Percentiles rank a stretch among this genome's conserved stretches.
These are phyloP conservation scores for Sordaria brevicollis DNA, from an alignment of 495 filamentous ascomycete genomes.

Conservation along the genomic window DNA sequence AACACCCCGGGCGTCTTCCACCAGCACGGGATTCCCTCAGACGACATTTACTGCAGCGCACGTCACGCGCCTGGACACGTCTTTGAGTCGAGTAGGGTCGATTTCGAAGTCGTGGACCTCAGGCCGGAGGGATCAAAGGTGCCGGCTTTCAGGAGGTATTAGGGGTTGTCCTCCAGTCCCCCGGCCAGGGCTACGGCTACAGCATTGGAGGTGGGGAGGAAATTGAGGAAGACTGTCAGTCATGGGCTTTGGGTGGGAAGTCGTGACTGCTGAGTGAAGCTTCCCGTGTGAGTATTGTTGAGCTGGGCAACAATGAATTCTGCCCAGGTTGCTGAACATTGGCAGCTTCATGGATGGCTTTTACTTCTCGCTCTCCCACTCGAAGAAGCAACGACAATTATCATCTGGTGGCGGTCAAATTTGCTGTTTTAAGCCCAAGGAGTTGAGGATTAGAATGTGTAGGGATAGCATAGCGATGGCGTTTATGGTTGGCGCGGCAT, in stretches of 20 bases:
- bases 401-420: too few relatives aligned
- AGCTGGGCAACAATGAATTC: not conserved
- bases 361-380: too few relatives aligned
- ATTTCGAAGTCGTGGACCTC: constrained; percentile 18
- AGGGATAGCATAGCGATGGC: not conserved
- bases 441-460: not conserved
- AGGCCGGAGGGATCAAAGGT: constrained; percentile 1
- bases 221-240: not conserved
- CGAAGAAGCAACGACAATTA: too few relatives aligned
- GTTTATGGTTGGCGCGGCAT: not conserved
- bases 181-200: not conserved
- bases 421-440: not conserved
- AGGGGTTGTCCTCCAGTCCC: not conserved
- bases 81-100: constrained; percentile 40
- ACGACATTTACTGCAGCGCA: constrained; percentile 77
- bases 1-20: constrained; percentile 72
- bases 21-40: constrained; percentile 33
- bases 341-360: not conserved
- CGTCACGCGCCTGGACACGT: constrained; percentile 72
- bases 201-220: not conserved
- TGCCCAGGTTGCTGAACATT: not conserved
- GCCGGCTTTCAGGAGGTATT: not conserved
- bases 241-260: not conserved
- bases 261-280: not conserved
- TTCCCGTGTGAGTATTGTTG: not conserved